Percentiles rank a stretch among this genome's conserved stretches.
These are phyloP conservation scores for Aspergillus brunneoviolaceus DNA, from an alignment of 2,329 filamentous ascomycete species.

Conservation along the genomic window DNA sequence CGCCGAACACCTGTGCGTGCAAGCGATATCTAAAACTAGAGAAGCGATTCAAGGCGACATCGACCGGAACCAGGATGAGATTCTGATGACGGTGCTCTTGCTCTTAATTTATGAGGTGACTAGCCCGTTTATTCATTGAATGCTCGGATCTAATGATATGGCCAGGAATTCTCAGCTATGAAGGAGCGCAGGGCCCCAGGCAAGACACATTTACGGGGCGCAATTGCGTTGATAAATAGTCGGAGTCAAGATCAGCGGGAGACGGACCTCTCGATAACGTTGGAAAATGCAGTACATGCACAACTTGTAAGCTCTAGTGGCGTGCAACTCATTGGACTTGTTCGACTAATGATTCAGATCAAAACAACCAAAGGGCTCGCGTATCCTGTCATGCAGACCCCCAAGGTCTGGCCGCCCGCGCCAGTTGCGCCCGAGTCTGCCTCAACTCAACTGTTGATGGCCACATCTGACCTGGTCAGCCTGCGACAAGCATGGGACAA, in stretches of 20 bases:
- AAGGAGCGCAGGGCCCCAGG: constrained; percentile 23
- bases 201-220: constrained; percentile 30
- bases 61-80: constrained; percentile 21
- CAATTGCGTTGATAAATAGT: constrained; percentile 30
- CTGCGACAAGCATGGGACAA: constrained; percentile 26
- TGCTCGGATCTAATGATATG: neutral
- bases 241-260: constrained; percentile 17
- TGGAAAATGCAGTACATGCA: constrained; percentile 25
- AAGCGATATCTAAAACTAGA: constrained; percentile 26
- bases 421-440: constrained; percentile 15
- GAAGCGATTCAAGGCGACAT: constrained; percentile 21
- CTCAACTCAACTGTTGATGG: constrained; percentile 22
- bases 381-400: constrained; percentile 23
- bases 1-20: constrained; percentile 25
- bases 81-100: constrained; percentile 27
- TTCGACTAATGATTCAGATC: constrained; percentile 20
- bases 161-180: constrained; percentile 27
- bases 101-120: constrained; percentile 30
- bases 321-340: neutral
- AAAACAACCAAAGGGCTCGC: constrained; percentile 22
- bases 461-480: constrained; percentile 24
- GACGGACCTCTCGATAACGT: constrained; percentile 14
- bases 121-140: neutral
- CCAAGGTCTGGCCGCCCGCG: constrained; percentile 25
- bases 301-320: constrained; percentile 24